Percentiles rank a stretch among this genome's conserved stretches.
Evolutionary conservation across 2,329 filamentous ascomycete genomes (phyloP).

Genomic region (Stemphylium vesicarium): DNA sequence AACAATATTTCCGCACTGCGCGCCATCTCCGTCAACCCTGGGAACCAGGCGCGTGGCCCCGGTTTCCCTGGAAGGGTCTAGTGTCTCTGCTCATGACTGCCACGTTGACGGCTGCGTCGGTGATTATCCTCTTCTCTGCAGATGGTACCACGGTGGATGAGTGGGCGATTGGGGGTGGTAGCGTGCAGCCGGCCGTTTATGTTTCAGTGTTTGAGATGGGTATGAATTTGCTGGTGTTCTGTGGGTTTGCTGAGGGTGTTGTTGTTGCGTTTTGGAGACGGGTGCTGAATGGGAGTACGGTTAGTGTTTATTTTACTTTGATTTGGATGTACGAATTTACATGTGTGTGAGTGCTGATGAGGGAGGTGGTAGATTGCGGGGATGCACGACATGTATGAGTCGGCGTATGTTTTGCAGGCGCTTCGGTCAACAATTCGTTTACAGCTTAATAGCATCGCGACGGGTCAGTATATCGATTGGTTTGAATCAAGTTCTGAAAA

Average conservation of each 20-base stretch:
- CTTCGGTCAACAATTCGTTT: background rate
- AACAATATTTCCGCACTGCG: background rate
- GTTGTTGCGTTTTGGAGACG: background rate
- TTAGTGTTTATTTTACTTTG: background rate
- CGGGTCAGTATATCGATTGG: background rate
- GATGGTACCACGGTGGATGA: background rate
- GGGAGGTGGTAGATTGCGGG: background rate
- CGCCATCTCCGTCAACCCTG: background rate
- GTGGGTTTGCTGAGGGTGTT: constrained; percentile 27
- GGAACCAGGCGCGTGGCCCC: background rate
- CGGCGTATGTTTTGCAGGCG: background rate
- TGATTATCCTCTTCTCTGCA: background rate
- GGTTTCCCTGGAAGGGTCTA: background rate
- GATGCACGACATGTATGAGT: background rate
- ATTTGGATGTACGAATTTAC: background rate
- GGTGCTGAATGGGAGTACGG: background rate
- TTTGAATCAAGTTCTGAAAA: background rate
- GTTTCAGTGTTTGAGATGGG: constrained; percentile 28
- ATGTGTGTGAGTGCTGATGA: background rate
- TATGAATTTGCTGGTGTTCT: constrained; percentile 26
- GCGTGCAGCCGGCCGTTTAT: constrained; percentile 28
- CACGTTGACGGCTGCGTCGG: background rate
- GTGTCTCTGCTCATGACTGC: background rate
- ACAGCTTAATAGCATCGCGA: background rate
- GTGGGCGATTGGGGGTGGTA: background rate